Percentiles rank a stretch among this genome's conserved stretches.
Conservation (phyloP, 2,329 filamentous ascomycete species). For the Dactylellina haptotyla region DNA sequence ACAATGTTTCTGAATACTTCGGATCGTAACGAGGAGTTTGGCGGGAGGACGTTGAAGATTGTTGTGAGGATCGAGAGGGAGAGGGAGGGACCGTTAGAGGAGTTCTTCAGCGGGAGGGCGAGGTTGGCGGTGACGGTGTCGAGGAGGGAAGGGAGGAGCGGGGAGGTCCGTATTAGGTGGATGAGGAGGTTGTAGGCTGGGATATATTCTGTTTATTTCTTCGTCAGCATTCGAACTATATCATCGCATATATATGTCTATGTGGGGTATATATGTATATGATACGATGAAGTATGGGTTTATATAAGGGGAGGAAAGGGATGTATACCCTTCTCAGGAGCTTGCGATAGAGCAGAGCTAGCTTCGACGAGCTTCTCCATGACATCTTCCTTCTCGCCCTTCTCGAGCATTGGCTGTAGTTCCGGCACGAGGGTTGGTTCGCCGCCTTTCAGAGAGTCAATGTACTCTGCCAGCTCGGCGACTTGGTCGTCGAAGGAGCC, state of each 20-base stretch:
- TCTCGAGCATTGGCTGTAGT: constrained; percentile 76
- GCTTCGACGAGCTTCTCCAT: constrained; percentile 89
- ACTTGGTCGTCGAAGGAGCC: constrained; percentile 78
- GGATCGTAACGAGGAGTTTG: constrained; percentile 81
- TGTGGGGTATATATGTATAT: too few species aligned
- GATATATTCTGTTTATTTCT: constrained; percentile 81
- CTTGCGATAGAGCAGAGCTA: constrained; percentile 78
- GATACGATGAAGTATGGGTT: constrained; percentile 19
- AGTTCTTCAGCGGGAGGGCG: constrained; percentile 83
- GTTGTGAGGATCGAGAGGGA: constrained; percentile 91
- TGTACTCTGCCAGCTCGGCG: constrained; percentile 92
- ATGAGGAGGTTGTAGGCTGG: constrained; percentile 96
- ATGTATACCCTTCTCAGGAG: constrained; percentile 80
- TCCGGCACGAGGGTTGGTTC: constrained; percentile 68
- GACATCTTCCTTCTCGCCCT: constrained; percentile 80
- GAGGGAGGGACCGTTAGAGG: constrained; percentile 85
- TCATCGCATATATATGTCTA: constrained; percentile 39
- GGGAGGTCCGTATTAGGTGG: constrained; percentile 87
- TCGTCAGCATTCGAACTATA: constrained; percentile 6
- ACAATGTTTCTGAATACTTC: constrained; percentile 91
- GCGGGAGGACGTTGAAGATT: constrained; percentile 90
- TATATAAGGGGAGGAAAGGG: neutral
- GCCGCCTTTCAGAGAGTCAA: constrained; percentile 79
- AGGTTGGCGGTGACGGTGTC: constrained; percentile 90
- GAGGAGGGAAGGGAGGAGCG: constrained; percentile 85